phyloP scores from a whole-genome alignment of 2,329 filamentous ascomycete species.

The Sclerotinia nivalis region DNA sequence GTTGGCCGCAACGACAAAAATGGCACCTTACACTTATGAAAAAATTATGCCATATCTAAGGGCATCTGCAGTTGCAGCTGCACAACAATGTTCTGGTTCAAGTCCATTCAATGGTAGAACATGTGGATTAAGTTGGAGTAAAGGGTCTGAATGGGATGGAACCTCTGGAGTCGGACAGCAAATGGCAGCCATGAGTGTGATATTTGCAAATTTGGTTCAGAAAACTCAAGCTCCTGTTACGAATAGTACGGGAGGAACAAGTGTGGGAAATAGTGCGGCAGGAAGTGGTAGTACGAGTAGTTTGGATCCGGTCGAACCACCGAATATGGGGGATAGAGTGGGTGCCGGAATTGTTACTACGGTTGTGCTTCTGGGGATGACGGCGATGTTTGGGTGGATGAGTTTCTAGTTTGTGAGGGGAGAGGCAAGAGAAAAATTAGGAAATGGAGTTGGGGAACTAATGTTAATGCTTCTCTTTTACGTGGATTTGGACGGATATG shows the following conservation, averaged over 20 bases:
- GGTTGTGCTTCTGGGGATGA: slow-evolving; percentile 37
- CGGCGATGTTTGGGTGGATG: slow-evolving; percentile 44
- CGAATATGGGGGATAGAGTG: slow-evolving; percentile 45
- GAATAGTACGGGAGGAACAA: slow-evolving; percentile 45
- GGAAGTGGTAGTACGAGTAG: slow-evolving; percentile 29
- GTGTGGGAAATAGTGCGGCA: slow-evolving; percentile 34
- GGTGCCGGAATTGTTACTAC: slow-evolving; percentile 49
- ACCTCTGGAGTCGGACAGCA: slow-evolving; percentile 66
- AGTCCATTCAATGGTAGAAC: slow-evolving; percentile 50
- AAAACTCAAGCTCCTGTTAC: slow-evolving; percentile 35
- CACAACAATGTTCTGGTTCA: slow-evolving; percentile 57
- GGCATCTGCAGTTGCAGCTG: slow-evolving; percentile 56
- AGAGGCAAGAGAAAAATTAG: not conserved
- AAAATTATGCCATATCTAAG: slow-evolving; percentile 55
- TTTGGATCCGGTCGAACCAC: slow-evolving; percentile 31
- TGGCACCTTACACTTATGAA: slow-evolving; percentile 58
- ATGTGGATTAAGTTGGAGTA: slow-evolving; percentile 63
- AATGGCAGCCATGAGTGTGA: slow-evolving; percentile 68
- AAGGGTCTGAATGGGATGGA: slow-evolving; percentile 51
- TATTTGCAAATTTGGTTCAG: slow-evolving; percentile 46
- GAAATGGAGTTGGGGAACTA: slow-evolving; percentile 12
- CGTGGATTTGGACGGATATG: not conserved
- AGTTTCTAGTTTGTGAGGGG: slow-evolving; percentile 31
- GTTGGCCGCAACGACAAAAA: slow-evolving; percentile 56
- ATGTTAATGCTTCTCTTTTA: not conserved